phyloP scores from a whole-genome alignment of 805 yeast species.

The Hemisphaericaspora nanyangensis region DNA sequence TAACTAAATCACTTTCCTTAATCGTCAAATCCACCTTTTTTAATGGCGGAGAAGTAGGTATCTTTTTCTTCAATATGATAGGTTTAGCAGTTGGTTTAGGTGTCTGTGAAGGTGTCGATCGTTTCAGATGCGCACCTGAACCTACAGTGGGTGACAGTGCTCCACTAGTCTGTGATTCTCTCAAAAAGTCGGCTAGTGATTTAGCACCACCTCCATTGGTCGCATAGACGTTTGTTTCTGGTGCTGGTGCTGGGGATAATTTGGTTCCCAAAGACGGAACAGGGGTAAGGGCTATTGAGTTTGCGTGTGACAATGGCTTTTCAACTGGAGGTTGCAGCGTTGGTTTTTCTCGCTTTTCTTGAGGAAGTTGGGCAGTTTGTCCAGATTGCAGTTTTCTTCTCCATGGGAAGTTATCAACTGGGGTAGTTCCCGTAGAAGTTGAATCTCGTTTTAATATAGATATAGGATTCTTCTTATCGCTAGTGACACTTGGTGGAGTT shows the following conservation, averaged over 20 bases:
- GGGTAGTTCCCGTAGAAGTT: slow-evolving; percentile 8
- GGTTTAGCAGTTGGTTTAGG: slow-evolving; percentile 31
- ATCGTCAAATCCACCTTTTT: slow-evolving; percentile 10
- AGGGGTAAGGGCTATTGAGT: too few relatives aligned
- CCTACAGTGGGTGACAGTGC: slow-evolving; percentile 9
- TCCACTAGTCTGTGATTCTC: slow-evolving; percentile 12
- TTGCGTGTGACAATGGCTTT: not conserved
- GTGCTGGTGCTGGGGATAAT: slow-evolving; percentile 18
- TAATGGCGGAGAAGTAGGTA: slow-evolving; percentile 8
- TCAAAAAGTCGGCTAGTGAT: slow-evolving; percentile 38
- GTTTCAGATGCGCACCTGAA: slow-evolving; percentile 9
- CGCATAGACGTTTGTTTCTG: slow-evolving; percentile 11
- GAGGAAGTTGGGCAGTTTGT: too few relatives aligned
- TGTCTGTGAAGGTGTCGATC: slow-evolving; percentile 6
- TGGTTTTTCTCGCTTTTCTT: not conserved
- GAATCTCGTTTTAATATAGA: slow-evolving; percentile 18
- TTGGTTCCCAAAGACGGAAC: slow-evolving; percentile 2
- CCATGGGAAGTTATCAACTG: not conserved
- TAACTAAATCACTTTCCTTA: slow-evolving; percentile 9
- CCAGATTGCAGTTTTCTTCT: not conserved
- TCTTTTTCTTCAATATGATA: slow-evolving; percentile 36
- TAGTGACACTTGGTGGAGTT: not conserved
- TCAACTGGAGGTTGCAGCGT: not conserved
- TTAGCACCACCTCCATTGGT: slow-evolving; percentile 19
- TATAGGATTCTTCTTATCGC: slow-evolving; percentile 12